A percentile compares a stretch with the other conserved stretches of the same genome.
Evolutionary conservation across 208 protist genomes (phyloP).

Genomic region (Vickermania ingenoplastis): DNA sequence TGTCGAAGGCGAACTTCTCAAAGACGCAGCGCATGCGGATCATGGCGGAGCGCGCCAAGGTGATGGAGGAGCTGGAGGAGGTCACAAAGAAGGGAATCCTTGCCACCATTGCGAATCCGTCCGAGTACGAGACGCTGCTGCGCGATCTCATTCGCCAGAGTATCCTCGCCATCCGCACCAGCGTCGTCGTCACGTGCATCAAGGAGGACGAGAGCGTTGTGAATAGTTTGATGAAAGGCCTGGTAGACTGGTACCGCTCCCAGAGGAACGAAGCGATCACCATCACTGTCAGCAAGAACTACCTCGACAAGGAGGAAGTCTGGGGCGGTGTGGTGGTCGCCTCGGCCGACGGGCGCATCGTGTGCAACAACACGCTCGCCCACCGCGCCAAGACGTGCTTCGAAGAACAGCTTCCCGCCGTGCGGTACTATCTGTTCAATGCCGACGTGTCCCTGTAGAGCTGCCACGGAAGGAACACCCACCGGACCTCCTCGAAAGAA

Average conservation of each 20-base stretch:
- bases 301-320: conserved; percentile 50
- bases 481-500: conserved; percentile 12
- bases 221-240: conserved; percentile 24
- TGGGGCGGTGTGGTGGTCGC: conserved; percentile 73
- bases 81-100: conserved; percentile 51
- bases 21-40: conserved; percentile 74
- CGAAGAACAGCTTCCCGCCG: conserved; percentile 80
- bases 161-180: conserved; percentile 57
- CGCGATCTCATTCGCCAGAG: conserved; percentile 60
- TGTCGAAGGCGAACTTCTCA: conserved; percentile 76
- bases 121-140: conserved; percentile 58
- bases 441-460: conserved; percentile 25
- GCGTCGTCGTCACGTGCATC: conserved; percentile 57
- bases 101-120: conserved; percentile 37
- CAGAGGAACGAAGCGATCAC: conserved; percentile 33
- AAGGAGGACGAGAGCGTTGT: conserved; percentile 63
- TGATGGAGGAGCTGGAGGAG: conserved; percentile 71
- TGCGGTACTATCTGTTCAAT: conserved; percentile 84
- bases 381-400: conserved; percentile 81
- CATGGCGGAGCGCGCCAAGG: conserved; percentile 69
- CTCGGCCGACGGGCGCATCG: conserved; percentile 69
- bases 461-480: too few species aligned
- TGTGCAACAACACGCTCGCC: conserved; percentile 84
- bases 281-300: conserved; percentile 38
- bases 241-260: conserved; percentile 61